Percentiles rank a stretch among this genome's conserved stretches.
Evolutionary conservation across 495 filamentous ascomycete genomes (phyloP).

Genomic region (Opeltia flavorubescens): DNA sequence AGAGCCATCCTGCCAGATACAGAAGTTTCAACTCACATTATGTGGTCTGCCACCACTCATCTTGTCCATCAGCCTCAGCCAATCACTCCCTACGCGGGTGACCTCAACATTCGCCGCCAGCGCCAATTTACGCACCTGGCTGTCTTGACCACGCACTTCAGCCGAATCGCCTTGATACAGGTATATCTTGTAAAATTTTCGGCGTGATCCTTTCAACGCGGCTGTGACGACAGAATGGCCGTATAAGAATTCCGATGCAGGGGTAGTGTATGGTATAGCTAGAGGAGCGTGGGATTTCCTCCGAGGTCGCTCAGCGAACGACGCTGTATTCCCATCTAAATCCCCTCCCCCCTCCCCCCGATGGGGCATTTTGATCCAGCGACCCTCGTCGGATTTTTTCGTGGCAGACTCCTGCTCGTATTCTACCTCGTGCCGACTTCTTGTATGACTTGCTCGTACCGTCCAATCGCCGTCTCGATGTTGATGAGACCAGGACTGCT

Average conservation of each 20-base stretch:
- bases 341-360: too few species aligned
- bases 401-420: too few species aligned
- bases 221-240: constrained; percentile 70
- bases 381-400: neutral
- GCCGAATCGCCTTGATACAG: constrained; percentile 45
- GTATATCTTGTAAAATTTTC: constrained; percentile 77
- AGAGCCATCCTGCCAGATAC: neutral
- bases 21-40: constrained; percentile 37
- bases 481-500: too few species aligned
- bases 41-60: constrained; percentile 75
- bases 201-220: constrained; percentile 50
- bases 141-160: constrained; percentile 24
- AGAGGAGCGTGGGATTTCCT: constrained; percentile 22
- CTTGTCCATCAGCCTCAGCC: constrained; percentile 59
- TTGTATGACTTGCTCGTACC: too few species aligned
- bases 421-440: too few species aligned
- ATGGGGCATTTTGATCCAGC: neutral
- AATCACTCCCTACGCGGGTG: constrained; percentile 35
- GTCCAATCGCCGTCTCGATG: too few species aligned
- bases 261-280: constrained; percentile 64
- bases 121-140: constrained; percentile 43
- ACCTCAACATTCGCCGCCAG: constrained; percentile 36
- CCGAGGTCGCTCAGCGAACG: neutral
- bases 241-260: constrained; percentile 84
- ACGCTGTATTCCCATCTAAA: neutral